Conservation (phyloP, 2,329 filamentous ascomycete species). For the Colletotrichum acutatum region DNA sequence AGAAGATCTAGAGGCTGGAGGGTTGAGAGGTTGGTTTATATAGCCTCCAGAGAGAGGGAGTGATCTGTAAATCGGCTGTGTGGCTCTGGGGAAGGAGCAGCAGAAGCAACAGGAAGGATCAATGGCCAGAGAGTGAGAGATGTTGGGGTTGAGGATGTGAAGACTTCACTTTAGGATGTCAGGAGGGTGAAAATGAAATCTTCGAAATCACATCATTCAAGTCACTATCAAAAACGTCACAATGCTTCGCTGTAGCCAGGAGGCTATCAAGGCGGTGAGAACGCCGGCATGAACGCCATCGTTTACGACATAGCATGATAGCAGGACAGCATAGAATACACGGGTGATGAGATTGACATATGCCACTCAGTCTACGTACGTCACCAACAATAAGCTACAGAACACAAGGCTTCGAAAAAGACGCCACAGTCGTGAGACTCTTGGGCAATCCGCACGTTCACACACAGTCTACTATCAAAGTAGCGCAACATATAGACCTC, state of each 20-base stretch:
- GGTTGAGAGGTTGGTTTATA: background rate
- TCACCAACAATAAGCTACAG: background rate
- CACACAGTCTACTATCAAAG: background rate
- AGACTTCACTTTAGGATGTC: background rate
- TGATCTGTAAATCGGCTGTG: background rate
- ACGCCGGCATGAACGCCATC: too few species aligned
- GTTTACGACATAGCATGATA: too few species aligned
- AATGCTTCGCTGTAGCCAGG: too few species aligned
- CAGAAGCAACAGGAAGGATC: background rate
- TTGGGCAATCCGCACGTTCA: background rate
- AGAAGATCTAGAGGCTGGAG: background rate
- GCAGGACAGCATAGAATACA: background rate
- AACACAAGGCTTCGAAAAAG: background rate
- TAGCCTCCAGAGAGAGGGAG: background rate
- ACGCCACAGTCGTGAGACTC: accelerated
- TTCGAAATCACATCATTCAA: background rate
- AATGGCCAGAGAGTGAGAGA: background rate
- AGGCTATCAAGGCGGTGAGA: too few species aligned
- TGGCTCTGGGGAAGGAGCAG: background rate
- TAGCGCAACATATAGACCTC: background rate
- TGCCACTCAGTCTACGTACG: background rate
- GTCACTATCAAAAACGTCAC: too few species aligned
- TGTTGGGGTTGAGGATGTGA: background rate
- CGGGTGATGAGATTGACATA: background rate
- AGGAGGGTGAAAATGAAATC: background rate